Evolutionary conservation across 805 yeast genomes (phyloP).

Genomic region (Kuraishia molischiana): DNA sequence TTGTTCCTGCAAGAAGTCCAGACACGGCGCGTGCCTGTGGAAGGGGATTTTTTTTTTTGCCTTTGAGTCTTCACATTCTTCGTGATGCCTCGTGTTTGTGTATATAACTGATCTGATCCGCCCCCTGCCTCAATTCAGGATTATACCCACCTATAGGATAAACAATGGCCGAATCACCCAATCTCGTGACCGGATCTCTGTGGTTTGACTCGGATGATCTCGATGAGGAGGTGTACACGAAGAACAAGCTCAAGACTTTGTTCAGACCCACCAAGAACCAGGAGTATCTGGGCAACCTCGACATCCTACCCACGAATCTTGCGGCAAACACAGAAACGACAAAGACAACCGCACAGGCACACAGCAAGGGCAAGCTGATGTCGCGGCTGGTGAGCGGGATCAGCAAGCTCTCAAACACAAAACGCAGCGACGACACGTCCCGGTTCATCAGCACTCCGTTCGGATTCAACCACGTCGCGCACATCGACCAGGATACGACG

Average conservation of each 20-base stretch:
- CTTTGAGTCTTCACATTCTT: not conserved
- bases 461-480: constrained; percentile 22
- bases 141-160: not conserved
- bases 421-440: not conserved
- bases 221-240: not conserved
- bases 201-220: constrained; percentile 2
- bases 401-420: not conserved
- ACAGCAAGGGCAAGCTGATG: not conserved
- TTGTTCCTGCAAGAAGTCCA: too few relatives aligned
- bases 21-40: not conserved
- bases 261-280: not conserved
- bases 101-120: not conserved
- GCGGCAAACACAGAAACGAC: not conserved
- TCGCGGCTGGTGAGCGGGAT: not conserved
- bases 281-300: not conserved
- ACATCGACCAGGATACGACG: constrained; percentile 16
- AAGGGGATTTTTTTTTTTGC: not conserved
- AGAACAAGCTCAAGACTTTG: constrained; percentile 1
- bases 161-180: not conserved
- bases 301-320: not conserved
- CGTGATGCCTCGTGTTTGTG: not conserved
- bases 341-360: not conserved
- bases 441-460: constrained; percentile 20
- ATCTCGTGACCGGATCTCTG: constrained; percentile 1
- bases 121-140: not conserved